phyloP scores from a whole-genome alignment of 495 filamentous ascomycete genomes.

The Lasiosphaeriaceae sp. region DNA sequence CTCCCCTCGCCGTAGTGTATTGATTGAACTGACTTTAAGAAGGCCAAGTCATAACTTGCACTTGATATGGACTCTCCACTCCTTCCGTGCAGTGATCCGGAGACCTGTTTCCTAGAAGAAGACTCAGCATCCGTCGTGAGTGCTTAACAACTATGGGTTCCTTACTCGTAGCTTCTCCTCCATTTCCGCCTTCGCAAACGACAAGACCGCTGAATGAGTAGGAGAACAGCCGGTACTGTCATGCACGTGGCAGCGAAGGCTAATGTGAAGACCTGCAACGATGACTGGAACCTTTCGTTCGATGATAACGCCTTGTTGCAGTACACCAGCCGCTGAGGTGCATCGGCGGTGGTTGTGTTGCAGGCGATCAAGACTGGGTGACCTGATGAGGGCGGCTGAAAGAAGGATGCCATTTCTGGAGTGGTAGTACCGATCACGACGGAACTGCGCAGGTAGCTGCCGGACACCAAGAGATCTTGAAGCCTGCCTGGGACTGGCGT shows the following conservation, averaged over 20 bases:
- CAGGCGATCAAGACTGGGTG: constrained; percentile 23
- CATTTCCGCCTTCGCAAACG: not conserved
- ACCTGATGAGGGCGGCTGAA: constrained; percentile 19
- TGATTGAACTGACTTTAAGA: too few relatives aligned
- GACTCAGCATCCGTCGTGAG: too few relatives aligned
- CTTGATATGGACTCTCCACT: too few relatives aligned
- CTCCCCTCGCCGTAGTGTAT: too few relatives aligned
- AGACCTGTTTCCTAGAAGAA: too few relatives aligned
- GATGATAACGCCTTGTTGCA: constrained; percentile 19
- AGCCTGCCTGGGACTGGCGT: too few relatives aligned
- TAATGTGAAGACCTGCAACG: constrained; percentile 17
- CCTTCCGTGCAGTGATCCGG: not conserved
- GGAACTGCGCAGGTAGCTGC: too few relatives aligned
- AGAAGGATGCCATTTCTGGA: constrained; percentile 30
- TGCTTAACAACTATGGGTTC: too few relatives aligned
- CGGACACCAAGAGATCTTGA: too few relatives aligned
- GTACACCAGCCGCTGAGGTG: constrained; percentile 14
- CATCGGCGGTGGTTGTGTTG: not conserved
- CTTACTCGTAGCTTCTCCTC: not conserved
- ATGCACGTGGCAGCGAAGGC: constrained; percentile 11
- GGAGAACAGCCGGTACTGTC: constrained; percentile 9
- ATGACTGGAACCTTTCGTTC: constrained; percentile 10
- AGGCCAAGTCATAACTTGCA: too few relatives aligned
- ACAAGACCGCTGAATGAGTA: not conserved
- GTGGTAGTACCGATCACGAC: too few relatives aligned